A percentile compares a stretch with the other conserved stretches of the same genome.
Evolutionary conservation across 2,329 filamentous ascomycete species (phyloP).

Genomic region (Aureobasidium sp.): DNA sequence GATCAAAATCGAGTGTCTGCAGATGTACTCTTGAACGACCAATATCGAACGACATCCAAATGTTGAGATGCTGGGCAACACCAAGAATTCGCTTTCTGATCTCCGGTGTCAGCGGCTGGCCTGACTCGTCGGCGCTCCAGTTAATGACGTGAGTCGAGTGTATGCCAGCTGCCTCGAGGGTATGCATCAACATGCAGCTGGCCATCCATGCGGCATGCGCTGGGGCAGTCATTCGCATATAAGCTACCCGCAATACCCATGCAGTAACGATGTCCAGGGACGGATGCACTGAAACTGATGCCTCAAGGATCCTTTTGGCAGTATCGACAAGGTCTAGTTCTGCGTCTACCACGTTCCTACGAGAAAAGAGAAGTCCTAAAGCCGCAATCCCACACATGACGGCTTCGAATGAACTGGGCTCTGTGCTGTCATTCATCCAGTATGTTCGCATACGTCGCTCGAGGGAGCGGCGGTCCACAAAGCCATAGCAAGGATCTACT

Average conservation of each 20-base stretch:
- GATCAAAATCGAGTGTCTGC: constrained; percentile 35
- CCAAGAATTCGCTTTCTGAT: constrained; percentile 28
- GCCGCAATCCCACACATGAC: constrained; percentile 49
- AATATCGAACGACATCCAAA: constrained; percentile 52
- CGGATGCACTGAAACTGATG: constrained; percentile 28
- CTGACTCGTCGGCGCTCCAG: constrained; percentile 17
- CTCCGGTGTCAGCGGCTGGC: background rate
- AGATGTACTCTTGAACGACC: constrained; percentile 45
- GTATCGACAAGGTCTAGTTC: constrained; percentile 40
- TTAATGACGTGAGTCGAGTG: constrained; percentile 31
- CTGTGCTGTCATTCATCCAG: constrained; percentile 24
- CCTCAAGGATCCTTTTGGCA: constrained; percentile 39
- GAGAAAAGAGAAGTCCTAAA: constrained; percentile 44
- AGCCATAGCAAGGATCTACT: constrained; percentile 45
- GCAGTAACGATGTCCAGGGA: constrained; percentile 35
- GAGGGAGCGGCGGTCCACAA: constrained; percentile 32
- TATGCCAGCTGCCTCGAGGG: constrained; percentile 46
- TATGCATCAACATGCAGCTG: constrained; percentile 49
- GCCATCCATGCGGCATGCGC: constrained; percentile 50
- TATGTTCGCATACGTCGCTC: constrained; percentile 21
- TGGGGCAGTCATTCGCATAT: constrained; percentile 44
- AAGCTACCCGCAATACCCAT: constrained; percentile 46
- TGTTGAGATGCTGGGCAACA: constrained; percentile 49
- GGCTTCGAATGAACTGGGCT: constrained; percentile 31
- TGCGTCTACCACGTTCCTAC: constrained; percentile 25